These are phyloP conservation scores for Globisporangium acanthophoron DNA, from an alignment of 352 stramenopile species.

Conservation along the genomic window DNA sequence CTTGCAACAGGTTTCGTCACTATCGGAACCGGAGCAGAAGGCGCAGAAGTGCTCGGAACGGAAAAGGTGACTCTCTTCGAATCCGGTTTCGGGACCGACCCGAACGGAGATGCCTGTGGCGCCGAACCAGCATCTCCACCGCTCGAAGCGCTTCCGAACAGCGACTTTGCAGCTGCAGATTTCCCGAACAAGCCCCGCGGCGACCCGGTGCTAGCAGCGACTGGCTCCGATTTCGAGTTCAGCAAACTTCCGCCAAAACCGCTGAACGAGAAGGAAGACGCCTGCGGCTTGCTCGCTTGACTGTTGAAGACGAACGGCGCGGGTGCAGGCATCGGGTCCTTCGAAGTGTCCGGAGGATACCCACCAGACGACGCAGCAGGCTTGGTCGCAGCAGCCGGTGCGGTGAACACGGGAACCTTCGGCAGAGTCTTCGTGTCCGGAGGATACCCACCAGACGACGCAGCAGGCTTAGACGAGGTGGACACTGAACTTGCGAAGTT, in stretches of 20 bases:
- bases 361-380: conserved; percentile 4
- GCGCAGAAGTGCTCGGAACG: conserved; percentile 16
- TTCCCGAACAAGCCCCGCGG: conserved; percentile 3
- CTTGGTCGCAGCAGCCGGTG: background rate
- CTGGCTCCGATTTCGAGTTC: background rate
- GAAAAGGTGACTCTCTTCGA: conserved; percentile 21
- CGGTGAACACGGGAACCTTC: conserved; percentile 18
- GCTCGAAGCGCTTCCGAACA: conserved; percentile 10
- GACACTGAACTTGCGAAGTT: conserved; percentile 14
- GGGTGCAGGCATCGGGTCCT: background rate
- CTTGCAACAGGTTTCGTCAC: conserved; percentile 8
- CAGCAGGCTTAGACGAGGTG: conserved; percentile 23
- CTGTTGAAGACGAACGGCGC: background rate
- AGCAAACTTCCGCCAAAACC: conserved; percentile 11
- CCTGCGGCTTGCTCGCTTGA: background rate
- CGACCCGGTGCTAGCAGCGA: background rate
- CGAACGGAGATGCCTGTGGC: conserved; percentile 21
- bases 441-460: conserved; percentile 21
- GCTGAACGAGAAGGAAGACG: conserved; percentile 14
- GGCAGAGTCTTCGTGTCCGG: conserved; percentile 35
- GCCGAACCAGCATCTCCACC: conserved; percentile 8
- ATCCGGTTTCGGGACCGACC: conserved; percentile 18
- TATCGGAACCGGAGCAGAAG: background rate
- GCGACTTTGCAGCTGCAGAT: conserved; percentile 14
- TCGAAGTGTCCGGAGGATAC: background rate